Conservation (phyloP, 1,284 basidiomycete species). For the Cryptococcus hybrid region DNA sequence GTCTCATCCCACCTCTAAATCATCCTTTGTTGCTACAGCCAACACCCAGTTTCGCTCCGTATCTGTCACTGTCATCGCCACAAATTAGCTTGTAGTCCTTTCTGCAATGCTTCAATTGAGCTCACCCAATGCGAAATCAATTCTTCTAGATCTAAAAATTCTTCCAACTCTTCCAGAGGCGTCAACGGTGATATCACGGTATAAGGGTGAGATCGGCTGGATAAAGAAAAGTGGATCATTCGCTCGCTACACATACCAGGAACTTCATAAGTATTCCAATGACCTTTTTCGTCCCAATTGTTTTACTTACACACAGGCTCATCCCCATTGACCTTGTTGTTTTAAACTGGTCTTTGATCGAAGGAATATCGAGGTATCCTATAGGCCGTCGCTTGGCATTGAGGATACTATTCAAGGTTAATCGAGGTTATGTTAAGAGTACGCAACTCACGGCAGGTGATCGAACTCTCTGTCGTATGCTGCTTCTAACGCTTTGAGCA, state of each 20-base stretch:
- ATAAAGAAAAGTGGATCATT: slow-evolving; percentile 74
- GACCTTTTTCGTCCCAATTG: not conserved
- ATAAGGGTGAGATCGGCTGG: slow-evolving; percentile 58
- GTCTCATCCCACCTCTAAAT: slow-evolving; percentile 61
- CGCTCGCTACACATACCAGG: slow-evolving; percentile 53
- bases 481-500: slow-evolving; percentile 71
- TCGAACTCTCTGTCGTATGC: slow-evolving; percentile 90
- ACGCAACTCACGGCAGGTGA: slow-evolving; percentile 69
- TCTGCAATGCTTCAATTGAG: slow-evolving; percentile 45
- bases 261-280: not conserved
- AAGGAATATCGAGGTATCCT: slow-evolving; percentile 75
- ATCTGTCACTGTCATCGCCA: slow-evolving; percentile 66
- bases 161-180: slow-evolving; percentile 69
- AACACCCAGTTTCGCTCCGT: slow-evolving; percentile 77
- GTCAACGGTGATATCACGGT: slow-evolving; percentile 76
- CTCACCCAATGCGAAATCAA: slow-evolving; percentile 71
- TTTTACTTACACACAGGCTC: slow-evolving; percentile 54
- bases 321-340: slow-evolving; percentile 61
- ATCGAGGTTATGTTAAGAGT: slow-evolving; percentile 50
- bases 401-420: slow-evolving; percentile 65
- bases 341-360: slow-evolving; percentile 74
- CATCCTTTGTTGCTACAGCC: slow-evolving; percentile 73
- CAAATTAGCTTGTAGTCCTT: slow-evolving; percentile 2
- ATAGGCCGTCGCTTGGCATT: slow-evolving; percentile 68
- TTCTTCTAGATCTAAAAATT: slow-evolving; percentile 62